Percentiles rank a stretch among this genome's conserved stretches.
Conservation (phyloP, 2,329 filamentous ascomycete species). For the Trichoderma citrinoviride region DNA sequence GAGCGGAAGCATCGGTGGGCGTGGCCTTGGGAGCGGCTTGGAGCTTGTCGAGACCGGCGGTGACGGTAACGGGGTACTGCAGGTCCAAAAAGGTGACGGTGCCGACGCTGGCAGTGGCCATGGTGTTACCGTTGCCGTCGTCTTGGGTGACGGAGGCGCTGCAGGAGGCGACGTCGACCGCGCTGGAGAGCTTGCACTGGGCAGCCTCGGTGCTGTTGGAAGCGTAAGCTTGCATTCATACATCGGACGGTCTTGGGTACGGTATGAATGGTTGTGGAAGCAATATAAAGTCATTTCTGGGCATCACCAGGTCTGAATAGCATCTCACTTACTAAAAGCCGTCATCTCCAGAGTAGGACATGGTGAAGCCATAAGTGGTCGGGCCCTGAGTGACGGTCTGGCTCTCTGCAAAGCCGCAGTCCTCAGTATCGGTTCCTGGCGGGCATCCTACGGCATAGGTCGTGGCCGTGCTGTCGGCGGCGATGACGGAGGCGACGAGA, state of each 20-base stretch:
- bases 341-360: background rate
- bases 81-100: constrained; percentile 25
- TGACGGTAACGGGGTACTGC: constrained; percentile 37
- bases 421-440: constrained; percentile 2
- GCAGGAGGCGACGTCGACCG: constrained; percentile 30
- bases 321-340: background rate
- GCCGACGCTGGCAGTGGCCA: background rate
- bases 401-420: background rate
- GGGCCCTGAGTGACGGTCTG: constrained; percentile 33
- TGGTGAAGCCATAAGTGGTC: constrained; percentile 26
- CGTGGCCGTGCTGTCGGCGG: constrained; percentile 27
- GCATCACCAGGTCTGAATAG: background rate
- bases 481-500: constrained; percentile 23
- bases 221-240: background rate
- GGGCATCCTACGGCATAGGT: constrained; percentile 34
- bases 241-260: no score
- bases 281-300: no score
- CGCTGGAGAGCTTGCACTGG: constrained; percentile 30
- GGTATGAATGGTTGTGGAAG: no score
- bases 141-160: background rate
- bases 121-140: background rate
- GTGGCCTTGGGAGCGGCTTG: constrained; percentile 19
- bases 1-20: constrained; percentile 18
- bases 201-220: constrained; percentile 24
- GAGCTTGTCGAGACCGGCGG: constrained; percentile 40